A percentile compares a stretch with the other conserved stretches of the same genome.
Evolutionary conservation across 345 rosid genomes (phyloP).

Genomic region (Citrus mangshanensis): DNA sequence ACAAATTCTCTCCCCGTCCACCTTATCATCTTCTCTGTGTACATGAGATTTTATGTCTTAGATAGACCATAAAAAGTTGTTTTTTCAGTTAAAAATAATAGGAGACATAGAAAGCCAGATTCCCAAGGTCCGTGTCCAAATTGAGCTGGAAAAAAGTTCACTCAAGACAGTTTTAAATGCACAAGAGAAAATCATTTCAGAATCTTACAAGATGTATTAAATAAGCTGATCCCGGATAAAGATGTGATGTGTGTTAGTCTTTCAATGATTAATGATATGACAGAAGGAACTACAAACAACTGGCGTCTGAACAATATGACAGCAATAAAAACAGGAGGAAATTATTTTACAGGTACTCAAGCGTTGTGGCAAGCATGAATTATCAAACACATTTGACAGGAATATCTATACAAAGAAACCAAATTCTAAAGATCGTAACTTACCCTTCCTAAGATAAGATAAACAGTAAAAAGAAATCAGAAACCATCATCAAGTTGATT

Average conservation of each 20-base stretch:
- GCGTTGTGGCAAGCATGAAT: too few species aligned
- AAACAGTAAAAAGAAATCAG: not conserved
- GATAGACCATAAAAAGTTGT: not conserved
- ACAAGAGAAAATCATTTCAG: not conserved
- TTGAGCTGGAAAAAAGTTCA: not conserved
- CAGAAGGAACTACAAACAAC: not conserved
- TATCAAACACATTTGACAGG: not conserved
- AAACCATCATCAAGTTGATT: not conserved
- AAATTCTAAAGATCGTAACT: not conserved
- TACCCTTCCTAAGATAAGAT: not conserved
- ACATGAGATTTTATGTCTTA: not conserved
- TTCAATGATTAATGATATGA: slow-evolving; percentile 1
- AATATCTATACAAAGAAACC: not conserved
- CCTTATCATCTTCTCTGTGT: not conserved
- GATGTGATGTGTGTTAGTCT: not conserved
- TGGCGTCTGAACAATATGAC: not conserved
- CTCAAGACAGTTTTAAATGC: not conserved
- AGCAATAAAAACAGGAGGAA: not conserved
- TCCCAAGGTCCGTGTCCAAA: not conserved
- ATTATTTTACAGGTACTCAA: not conserved
- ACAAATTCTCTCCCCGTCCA: not conserved
- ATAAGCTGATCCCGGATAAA: not conserved
- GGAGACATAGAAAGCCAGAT: not conserved
- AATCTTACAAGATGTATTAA: not conserved
- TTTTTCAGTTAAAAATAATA: not conserved